Base-by-base conservation (phyloP, 768 basidiomycete species). In the Tricholoma matsutake region DNA sequence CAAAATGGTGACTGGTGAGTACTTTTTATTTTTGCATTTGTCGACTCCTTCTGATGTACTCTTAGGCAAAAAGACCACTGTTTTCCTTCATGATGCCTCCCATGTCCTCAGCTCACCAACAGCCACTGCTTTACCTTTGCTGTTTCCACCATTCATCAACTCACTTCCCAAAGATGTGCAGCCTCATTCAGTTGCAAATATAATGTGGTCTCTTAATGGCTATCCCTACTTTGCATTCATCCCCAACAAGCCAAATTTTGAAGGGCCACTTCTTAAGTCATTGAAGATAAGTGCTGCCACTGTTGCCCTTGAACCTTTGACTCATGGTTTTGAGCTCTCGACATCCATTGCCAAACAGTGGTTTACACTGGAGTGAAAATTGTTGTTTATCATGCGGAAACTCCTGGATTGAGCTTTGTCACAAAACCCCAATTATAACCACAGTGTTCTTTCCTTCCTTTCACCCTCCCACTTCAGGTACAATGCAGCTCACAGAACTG, bases 161-260 rank as follows among this genome's bases (percentile, higher is more conserved):
- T 35, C 34, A 55, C 54, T 55, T 39, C 16, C 54, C 13, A 16
- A 55, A 34, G 54, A 55, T 55, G 25, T 55, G 32, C 22, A 18
- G 34, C 54, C 54, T 35, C 18, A 35, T 39, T 6, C 18, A 34
- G 37, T 35, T 28, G 34, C 54, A 28, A 10, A 34, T 55, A 55
- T 55, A 20, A 22, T 18, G 32, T 55, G 54, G 54, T 34, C 32
- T 20, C 29, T 55, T 20, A 13, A 34, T 14, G 25, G 37, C 25
- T 55, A 55, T 55, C 16, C 25, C 22, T 55, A 55, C 37, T 55
- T 55, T n/a, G 3, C 54, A 18, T 55, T 55, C 32, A 55, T 55
- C 11, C 29, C 54, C 25, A 16, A 35, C 25, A 34, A 35, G 11
- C 32, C 54, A 16, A 28, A 34, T 6, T 55, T 55, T 35, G 54